Conservation (phyloP, 768 basidiomycete genomes). For the Kwoniella dendrophila region DNA sequence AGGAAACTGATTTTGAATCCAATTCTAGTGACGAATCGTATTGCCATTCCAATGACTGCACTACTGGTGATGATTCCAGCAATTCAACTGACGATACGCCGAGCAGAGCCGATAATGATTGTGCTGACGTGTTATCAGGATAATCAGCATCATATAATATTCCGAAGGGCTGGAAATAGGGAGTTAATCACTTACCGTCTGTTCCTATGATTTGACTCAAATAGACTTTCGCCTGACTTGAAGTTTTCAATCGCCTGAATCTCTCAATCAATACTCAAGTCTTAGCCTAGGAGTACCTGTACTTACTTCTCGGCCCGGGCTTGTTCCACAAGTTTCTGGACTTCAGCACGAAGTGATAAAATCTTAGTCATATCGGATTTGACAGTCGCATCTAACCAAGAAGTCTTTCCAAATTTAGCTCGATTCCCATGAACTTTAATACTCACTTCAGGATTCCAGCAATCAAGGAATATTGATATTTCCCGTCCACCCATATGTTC, state of each 20-base stretch:
- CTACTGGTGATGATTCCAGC: neutral
- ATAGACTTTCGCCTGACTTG: conserved; percentile 10
- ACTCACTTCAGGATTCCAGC: conserved; percentile 73
- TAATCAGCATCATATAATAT: neutral
- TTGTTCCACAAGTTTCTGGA: conserved; percentile 71
- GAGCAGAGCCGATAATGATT: conserved; percentile 14
- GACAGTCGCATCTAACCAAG: conserved; percentile 67
- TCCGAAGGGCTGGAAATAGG: neutral
- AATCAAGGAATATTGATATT: conserved; percentile 69
- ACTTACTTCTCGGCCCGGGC: conserved; percentile 74
- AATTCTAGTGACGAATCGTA: conserved; percentile 1
- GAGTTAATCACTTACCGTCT: neutral
- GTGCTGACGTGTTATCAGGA: conserved; percentile 7
- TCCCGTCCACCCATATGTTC: conserved; percentile 56
- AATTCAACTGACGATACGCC: conserved; percentile 17
- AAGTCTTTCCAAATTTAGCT: conserved; percentile 55
- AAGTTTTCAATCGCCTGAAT: conserved; percentile 52
- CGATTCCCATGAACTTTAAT: neutral
- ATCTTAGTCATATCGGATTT: conserved; percentile 68
- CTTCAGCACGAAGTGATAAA: conserved; percentile 65
- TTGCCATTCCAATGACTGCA: neutral
- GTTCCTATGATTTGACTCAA: neutral
- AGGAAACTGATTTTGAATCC: conserved; percentile 49
- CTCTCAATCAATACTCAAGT: conserved; percentile 64
- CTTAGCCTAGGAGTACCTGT: neutral